Evolutionary conservation across 139 green algal genomes (phyloP).

Genomic region (Chlamydomonas schloesseri): DNA sequence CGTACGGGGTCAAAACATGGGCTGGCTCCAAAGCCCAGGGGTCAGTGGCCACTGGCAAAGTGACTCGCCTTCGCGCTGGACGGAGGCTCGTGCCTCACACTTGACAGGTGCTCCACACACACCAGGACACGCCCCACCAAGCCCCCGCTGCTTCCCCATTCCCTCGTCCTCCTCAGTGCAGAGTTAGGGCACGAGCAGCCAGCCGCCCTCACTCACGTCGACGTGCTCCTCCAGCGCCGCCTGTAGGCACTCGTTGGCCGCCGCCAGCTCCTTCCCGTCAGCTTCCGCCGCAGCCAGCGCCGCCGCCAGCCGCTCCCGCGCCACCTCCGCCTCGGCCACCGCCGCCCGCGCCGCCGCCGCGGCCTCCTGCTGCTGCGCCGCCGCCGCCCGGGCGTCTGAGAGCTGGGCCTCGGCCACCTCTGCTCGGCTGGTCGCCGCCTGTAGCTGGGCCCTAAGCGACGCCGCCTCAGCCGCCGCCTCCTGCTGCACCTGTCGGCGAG

Average conservation of each 20-base stretch:
- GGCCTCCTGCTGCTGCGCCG: background rate
- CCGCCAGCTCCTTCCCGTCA: constrained; percentile 4
- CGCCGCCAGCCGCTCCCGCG: background rate
- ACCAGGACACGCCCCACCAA: too few relatives aligned
- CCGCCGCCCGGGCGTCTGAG: background rate
- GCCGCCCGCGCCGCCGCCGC: background rate
- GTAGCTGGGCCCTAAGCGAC: background rate
- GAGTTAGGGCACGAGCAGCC: too few relatives aligned
- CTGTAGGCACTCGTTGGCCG: constrained; percentile 14
- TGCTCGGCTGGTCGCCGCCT: background rate
- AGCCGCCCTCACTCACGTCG: background rate
- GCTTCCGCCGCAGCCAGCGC: background rate
- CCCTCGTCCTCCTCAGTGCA: too few relatives aligned
- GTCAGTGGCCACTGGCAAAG: too few relatives aligned
- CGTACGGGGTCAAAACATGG: too few relatives aligned
- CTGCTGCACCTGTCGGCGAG: constrained; percentile 11
- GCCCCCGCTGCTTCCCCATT: too few relatives aligned
- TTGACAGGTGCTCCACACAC: too few relatives aligned
- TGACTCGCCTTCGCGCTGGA: too few relatives aligned
- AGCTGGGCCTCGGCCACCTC: background rate
- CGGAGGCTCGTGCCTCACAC: too few relatives aligned
- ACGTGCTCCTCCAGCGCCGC: constrained; percentile 21
- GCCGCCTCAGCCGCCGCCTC: background rate
- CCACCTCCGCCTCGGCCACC: background rate
- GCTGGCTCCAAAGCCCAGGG: too few relatives aligned